phyloP scores from a whole-genome alignment of 2,329 filamentous ascomycete genomes.

The Aspergillus pseudoglaucus region DNA sequence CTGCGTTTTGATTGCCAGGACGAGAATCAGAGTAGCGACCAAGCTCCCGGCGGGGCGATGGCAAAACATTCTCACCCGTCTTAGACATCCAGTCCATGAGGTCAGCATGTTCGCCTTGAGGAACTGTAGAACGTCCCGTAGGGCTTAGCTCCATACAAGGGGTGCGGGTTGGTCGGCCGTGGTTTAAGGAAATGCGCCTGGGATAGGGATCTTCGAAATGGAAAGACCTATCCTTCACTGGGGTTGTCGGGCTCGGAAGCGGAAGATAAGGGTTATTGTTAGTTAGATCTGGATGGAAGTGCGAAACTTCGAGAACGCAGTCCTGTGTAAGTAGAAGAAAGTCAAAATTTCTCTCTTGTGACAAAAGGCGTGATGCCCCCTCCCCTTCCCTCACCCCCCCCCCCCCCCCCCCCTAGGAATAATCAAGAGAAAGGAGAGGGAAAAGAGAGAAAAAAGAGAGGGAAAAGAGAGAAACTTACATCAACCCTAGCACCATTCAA shows the following conservation, averaged over 20 bases:
- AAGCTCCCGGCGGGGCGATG: constrained; percentile 23
- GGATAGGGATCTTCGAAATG: constrained; percentile 11
- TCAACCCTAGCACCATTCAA: constrained; percentile 30
- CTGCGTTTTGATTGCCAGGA: constrained; percentile 36
- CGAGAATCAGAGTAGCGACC: constrained; percentile 23
- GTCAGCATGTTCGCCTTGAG: constrained; percentile 26
- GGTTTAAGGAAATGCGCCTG: constrained; percentile 10
- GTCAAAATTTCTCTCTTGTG: not conserved
- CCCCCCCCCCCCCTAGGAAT: too few relatives aligned
- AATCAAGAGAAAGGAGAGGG: not conserved
- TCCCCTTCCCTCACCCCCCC: too few relatives aligned
- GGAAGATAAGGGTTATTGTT: constrained; percentile 6
- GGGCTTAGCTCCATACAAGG: constrained; percentile 31
- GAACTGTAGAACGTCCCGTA: constrained; percentile 36
- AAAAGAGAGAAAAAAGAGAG: not conserved
- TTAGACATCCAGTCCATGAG: constrained; percentile 27
- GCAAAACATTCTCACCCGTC: constrained; percentile 22
- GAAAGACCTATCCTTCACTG: constrained; percentile 11
- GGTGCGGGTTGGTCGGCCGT: constrained; percentile 9
- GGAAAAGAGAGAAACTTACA: constrained; percentile 19
- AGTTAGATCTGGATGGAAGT: constrained; percentile 26
- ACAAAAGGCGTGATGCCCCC: too few relatives aligned
- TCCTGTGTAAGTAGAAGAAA: constrained; percentile 12
- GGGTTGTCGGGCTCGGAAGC: constrained; percentile 7
- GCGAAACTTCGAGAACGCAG: constrained; percentile 24